Evolutionary conservation across 441 rosid species (phyloP).

Genomic region (Viola pubescens): DNA sequence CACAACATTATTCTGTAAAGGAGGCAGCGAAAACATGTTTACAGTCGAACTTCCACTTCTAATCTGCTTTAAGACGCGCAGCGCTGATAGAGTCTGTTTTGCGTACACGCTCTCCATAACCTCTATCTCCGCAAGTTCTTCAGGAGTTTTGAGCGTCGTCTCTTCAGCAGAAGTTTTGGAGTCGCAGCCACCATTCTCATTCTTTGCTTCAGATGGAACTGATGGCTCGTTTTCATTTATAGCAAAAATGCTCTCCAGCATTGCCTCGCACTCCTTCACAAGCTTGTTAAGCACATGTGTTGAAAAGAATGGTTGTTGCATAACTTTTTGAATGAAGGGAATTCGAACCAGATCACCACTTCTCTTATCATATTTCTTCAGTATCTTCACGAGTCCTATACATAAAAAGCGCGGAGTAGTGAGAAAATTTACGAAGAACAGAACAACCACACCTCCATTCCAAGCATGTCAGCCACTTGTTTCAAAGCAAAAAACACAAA

Average conservation of each 20-base stretch:
- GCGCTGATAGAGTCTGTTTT: constrained; percentile 61
- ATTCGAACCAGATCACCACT: constrained; percentile 62
- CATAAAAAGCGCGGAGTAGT: neutral
- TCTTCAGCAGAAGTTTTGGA: constrained; percentile 14
- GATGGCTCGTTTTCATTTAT: constrained; percentile 3
- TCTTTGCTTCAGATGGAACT: neutral
- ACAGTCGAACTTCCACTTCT: constrained; percentile 77
- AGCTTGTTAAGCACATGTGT: constrained; percentile 68
- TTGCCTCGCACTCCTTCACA: constrained; percentile 63
- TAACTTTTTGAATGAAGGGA: constrained; percentile 68
- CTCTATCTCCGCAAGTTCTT: constrained; percentile 50
- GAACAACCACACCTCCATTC: neutral
- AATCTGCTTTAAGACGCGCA: constrained; percentile 63
- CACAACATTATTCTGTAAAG: constrained; percentile 31
- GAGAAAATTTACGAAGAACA: neutral
- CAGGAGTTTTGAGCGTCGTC: constrained; percentile 26
- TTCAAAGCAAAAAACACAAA: neutral
- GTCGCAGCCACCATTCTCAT: neutral
- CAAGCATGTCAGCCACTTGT: neutral
- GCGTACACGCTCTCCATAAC: constrained; percentile 57
- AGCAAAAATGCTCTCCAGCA: constrained; percentile 34
- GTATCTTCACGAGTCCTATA: constrained; percentile 70
- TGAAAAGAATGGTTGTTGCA: constrained; percentile 78
- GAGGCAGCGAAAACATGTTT: constrained; percentile 72
- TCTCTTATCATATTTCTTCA: constrained; percentile 84